These are phyloP conservation scores for Schizosaccharomyces pombe DNA, from an alignment of 805 yeast genomes.

Conservation along the genomic window DNA sequence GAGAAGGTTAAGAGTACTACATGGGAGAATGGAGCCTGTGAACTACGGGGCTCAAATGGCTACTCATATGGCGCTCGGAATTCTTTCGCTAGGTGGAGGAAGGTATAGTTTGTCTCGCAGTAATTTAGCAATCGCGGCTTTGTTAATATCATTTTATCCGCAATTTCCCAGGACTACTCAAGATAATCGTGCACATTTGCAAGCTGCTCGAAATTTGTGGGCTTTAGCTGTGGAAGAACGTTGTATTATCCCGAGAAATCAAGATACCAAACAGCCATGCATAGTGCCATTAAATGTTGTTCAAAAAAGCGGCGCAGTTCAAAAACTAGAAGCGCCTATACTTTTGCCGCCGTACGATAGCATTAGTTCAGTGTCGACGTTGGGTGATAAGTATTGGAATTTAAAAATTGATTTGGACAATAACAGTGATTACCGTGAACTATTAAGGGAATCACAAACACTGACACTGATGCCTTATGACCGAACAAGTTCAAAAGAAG, in stretches of 20 bases:
- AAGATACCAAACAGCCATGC: neutral
- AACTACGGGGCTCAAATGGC: slow-evolving; percentile 57
- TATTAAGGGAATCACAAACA: neutral
- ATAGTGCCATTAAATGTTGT: neutral
- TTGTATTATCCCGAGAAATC: slow-evolving; percentile 53
- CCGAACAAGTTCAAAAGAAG: neutral
- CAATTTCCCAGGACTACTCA: slow-evolving; percentile 25
- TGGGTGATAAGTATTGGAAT: neutral
- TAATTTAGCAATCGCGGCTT: slow-evolving; percentile 39
- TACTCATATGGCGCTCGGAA: slow-evolving; percentile 60
- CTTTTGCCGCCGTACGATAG: neutral
- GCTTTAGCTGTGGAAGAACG: slow-evolving; percentile 58
- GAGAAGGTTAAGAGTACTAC: slow-evolving; percentile 41
- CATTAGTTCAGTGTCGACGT: neutral
- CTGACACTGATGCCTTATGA: neutral
- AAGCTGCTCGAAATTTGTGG: slow-evolving; percentile 81
- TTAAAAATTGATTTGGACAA: neutral
- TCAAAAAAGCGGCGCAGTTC: neutral
- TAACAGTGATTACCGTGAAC: neutral
- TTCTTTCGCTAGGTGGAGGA: slow-evolving; percentile 77
- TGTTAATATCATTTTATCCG: slow-evolving; percentile 61
- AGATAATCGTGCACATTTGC: slow-evolving; percentile 41
- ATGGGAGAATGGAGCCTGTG: slow-evolving; percentile 23
- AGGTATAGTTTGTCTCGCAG: slow-evolving; percentile 55
- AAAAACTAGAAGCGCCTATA: neutral